Base-by-base conservation (phyloP, 129 eudicot species). In the Pulicaria dysenterica region DNA sequence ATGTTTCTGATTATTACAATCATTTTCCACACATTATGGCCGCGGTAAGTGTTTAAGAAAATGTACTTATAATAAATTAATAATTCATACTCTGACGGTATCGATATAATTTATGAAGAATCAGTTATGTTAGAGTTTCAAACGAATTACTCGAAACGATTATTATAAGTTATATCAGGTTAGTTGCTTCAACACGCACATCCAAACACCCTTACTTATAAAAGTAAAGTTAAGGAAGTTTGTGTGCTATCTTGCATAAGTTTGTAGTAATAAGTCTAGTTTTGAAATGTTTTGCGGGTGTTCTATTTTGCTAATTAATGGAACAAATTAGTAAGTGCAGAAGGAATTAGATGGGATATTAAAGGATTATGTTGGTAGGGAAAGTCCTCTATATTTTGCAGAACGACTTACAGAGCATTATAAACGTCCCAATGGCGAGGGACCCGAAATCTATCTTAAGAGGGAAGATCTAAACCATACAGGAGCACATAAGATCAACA, bases 391-490 rank as follows among this genome's bases (percentile, higher is more conserved):
- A 8, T 92, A 92, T 78, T 92, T 92, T 65, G 96, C 98, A 1
- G 88, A 92, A 68, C 75, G 98, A 9, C 91, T 92, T 56, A 92
- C 96, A 4, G 95, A 92, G 83, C 91, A 92, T 76, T 92, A 92
- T 58, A 89, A 85, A 45, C 82, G 86, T 15, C 73, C 86, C 5
- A 88, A 89, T 58, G 98, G 98, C 5, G 87, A 81, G 83, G 98
- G 98, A 53, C 98, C 98, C 9, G 80, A 62, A 31, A 87, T 92
- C 17, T 92, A 86, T 68, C 88, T 92, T 43, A 92, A 92, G 77
- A 85, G 98, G 63, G 98, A 92, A 80, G 98, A 92, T 77, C 86
- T 92, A 39, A 92, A 89, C 81, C 98, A 91, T 31, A 88, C 96
- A 2, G 96, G 96, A 6, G 95, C 97, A 3, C 97, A 91, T 83